A percentile compares a stretch with the other conserved stretches of the same genome.
Conservation (phyloP, 2,329 filamentous ascomycete genomes). For the Calonectria honghensis region DNA sequence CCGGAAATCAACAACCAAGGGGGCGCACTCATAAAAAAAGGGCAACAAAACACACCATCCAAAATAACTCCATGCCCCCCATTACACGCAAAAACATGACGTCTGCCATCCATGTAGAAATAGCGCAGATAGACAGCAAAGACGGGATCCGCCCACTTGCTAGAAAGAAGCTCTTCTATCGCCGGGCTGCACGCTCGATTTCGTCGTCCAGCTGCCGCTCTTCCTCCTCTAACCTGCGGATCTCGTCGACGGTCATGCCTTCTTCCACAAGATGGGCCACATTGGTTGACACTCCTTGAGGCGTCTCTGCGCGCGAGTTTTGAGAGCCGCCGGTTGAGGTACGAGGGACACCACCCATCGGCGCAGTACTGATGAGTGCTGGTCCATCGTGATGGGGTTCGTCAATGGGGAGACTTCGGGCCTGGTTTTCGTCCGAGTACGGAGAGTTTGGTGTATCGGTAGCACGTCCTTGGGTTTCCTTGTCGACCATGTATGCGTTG, state of each 20-base stretch:
- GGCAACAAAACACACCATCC: constrained; percentile 42
- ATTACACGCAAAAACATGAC: constrained; percentile 43
- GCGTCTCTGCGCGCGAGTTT: constrained; percentile 49
- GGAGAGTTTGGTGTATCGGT: constrained; percentile 65
- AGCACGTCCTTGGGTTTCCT: constrained; percentile 63
- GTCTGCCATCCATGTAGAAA: constrained; percentile 24
- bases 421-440: constrained; percentile 64
- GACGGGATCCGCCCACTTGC: constrained; percentile 30
- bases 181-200: constrained; percentile 67
- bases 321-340: constrained; percentile 46
- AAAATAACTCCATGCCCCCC: constrained; percentile 52
- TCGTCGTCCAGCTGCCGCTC: constrained; percentile 74
- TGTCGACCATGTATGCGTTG: constrained; percentile 67
- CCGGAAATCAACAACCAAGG: constrained; percentile 37
- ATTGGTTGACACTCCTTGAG: constrained; percentile 59
- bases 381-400: constrained; percentile 39
- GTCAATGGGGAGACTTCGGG: constrained; percentile 53
- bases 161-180: constrained; percentile 48
- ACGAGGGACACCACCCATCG: constrained; percentile 35
- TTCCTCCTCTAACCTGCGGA: constrained; percentile 74
- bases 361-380: constrained; percentile 19
- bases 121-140: constrained; percentile 27
- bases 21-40: constrained; percentile 26
- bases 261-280: constrained; percentile 75
- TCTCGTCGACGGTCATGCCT: constrained; percentile 76